A percentile compares a stretch with the other conserved stretches of the same genome.
These are phyloP conservation scores for Thelonectria discophora DNA, from an alignment of 2,329 filamentous ascomycete species.

Conservation along the genomic window DNA sequence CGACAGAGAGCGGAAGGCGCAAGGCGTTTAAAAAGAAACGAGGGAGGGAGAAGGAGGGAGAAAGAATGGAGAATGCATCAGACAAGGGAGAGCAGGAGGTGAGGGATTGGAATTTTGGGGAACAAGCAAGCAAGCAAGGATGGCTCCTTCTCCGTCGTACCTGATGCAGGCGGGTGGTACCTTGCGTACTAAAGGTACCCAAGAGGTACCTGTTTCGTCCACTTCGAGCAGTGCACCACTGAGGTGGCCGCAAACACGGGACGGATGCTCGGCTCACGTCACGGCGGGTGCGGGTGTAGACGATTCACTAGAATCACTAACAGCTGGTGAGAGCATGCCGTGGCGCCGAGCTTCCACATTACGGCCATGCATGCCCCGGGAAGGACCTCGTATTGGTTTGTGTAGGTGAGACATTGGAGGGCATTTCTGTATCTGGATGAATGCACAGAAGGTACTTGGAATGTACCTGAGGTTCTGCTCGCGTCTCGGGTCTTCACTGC, in stretches of 20 bases:
- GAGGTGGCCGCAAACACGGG: background rate
- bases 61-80: slow-evolving; percentile 19
- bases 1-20: slow-evolving; percentile 32
- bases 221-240: too few relatives aligned
- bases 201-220: too few relatives aligned
- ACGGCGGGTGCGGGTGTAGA: slow-evolving; percentile 25
- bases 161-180: too few relatives aligned
- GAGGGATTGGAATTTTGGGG: too few relatives aligned
- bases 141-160: too few relatives aligned
- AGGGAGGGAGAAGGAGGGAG: slow-evolving; percentile 9
- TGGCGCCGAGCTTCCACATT: slow-evolving; percentile 3
- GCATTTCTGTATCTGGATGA: slow-evolving; percentile 2
- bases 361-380: too few relatives aligned
- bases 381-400: slow-evolving; percentile 8
- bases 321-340: too few relatives aligned
- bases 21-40: slow-evolving; percentile 37
- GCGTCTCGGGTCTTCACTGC: too few relatives aligned
- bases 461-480: too few relatives aligned
- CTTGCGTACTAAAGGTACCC: too few relatives aligned
- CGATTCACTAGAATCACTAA: slow-evolving; percentile 7
- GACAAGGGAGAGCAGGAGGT: background rate
- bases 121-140: background rate
- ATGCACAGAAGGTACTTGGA: too few relatives aligned
- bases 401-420: slow-evolving; percentile 5
- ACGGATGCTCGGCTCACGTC: slow-evolving; percentile 13